phyloP scores from a whole-genome alignment of 2,329 filamentous ascomycete genomes.

The Coniosporium uncinatum region DNA sequence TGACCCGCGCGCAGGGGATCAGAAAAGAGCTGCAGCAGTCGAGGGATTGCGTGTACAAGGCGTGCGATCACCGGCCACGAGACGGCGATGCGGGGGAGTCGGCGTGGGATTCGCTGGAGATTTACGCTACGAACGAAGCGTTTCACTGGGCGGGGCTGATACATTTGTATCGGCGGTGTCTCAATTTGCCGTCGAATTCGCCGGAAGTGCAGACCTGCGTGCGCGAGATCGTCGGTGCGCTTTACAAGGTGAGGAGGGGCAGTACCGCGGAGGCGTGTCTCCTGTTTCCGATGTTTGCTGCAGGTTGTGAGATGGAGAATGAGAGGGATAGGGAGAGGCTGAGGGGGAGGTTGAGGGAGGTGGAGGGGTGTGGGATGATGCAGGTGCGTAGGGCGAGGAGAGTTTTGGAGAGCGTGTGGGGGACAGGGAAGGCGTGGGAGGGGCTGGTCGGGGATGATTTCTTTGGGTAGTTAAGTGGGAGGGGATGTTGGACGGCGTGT shows the following conservation, averaged over 20 bases:
- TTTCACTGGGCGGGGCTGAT: constrained; percentile 77
- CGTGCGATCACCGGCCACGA: constrained; percentile 31
- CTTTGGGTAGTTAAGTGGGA: too few species aligned
- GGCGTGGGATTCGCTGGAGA: constrained; percentile 55
- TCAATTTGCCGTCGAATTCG: constrained; percentile 54
- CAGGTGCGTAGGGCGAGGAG: constrained; percentile 41
- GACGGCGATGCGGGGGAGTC: constrained; percentile 25
- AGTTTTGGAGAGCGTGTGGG: constrained; percentile 66
- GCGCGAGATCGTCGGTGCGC: constrained; percentile 53
- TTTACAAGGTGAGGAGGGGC: constrained; percentile 57
- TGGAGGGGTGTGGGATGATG: constrained; percentile 8
- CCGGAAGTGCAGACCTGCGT: constrained; percentile 58
- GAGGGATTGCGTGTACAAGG: constrained; percentile 30
- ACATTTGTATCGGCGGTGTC: constrained; percentile 68
- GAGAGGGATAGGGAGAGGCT: constrained; percentile 52
- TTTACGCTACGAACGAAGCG: constrained; percentile 68
- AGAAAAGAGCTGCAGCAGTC: constrained; percentile 55
- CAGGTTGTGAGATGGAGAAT: constrained; percentile 66
- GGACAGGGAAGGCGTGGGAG: constrained; percentile 64
- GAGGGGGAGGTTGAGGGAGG: constrained; percentile 49
- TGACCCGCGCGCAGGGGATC: constrained; percentile 52
- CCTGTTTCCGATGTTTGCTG: constrained; percentile 78
- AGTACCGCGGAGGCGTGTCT: constrained; percentile 70
- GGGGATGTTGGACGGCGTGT: too few species aligned
- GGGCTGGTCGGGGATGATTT: constrained; percentile 61